phyloP scores from a whole-genome alignment of 139 green algal genomes.

The Chlamydomonas incerta region DNA sequence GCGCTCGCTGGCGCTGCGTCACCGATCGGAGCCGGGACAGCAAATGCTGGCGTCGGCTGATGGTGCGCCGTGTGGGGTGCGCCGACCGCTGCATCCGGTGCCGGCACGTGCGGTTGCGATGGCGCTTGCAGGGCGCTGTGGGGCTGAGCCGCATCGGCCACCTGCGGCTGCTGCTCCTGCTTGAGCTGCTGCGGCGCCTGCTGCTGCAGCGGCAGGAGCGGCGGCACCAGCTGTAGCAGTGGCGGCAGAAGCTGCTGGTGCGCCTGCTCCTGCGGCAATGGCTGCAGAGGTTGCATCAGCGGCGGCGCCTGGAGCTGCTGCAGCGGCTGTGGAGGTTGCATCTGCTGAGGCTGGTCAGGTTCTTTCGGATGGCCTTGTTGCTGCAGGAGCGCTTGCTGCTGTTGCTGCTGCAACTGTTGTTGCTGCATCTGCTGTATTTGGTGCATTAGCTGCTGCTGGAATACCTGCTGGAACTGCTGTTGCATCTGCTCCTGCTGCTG shows the following conservation, averaged over 20 bases:
- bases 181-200: not conserved
- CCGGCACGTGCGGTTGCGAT: not conserved
- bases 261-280: too few species aligned
- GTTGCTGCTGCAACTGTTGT: not conserved
- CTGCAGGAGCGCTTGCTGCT: not conserved
- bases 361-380: too few species aligned
- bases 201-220: too few species aligned
- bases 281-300: not conserved
- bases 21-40: too few species aligned
- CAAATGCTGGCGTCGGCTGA: not conserved
- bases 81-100: not conserved
- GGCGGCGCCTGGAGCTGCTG: not conserved
- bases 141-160: not conserved
- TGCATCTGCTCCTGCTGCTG: not conserved
- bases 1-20: not conserved
- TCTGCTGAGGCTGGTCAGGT: too few species aligned
- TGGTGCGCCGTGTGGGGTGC: not conserved
- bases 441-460: not conserved
- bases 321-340: not conserved
- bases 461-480: not conserved
- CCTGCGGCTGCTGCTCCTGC: not conserved
- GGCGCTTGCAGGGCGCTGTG: not conserved
- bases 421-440: constrained; percentile 1
- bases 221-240: too few species aligned
- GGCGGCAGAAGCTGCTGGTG: too few species aligned